Conservation (phyloP, 2,329 filamentous ascomycete genomes). For the Podosphaera leucotricha region DNA sequence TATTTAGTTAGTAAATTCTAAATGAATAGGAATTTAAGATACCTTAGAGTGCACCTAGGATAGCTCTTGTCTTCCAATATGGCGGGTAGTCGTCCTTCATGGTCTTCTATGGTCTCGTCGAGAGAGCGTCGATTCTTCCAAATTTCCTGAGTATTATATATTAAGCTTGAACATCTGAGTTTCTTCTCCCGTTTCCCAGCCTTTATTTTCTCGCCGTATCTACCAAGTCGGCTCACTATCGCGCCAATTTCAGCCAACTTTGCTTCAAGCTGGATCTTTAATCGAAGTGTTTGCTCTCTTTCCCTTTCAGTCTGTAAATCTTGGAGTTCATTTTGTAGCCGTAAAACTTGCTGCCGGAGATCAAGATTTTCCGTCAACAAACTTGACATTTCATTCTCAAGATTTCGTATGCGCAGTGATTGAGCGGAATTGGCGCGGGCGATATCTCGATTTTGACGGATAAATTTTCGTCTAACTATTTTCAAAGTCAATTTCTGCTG, state of each 20-base stretch:
- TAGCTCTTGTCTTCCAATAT: constrained; percentile 48
- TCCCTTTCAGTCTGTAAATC: constrained; percentile 33
- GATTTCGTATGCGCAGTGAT: constrained; percentile 49
- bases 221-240: constrained; percentile 40
- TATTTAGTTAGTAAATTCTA: constrained; percentile 6
- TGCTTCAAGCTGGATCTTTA: constrained; percentile 46
- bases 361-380: constrained; percentile 60
- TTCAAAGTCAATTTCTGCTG: constrained; percentile 2
- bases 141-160: constrained; percentile 26
- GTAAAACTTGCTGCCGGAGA: constrained; percentile 44
- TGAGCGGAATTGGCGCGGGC: constrained; percentile 57
- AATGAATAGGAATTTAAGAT: constrained; percentile 13
- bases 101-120: constrained; percentile 16
- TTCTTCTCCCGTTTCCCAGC: constrained; percentile 18
- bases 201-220: constrained; percentile 29
- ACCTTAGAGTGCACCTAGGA: constrained; percentile 46
- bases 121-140: constrained; percentile 21
- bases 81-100: constrained; percentile 28
- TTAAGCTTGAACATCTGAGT: constrained; percentile 17
- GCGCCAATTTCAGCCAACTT: constrained; percentile 48
- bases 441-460: constrained; percentile 67
- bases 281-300: constrained; percentile 40
- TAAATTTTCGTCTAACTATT: constrained; percentile 52
- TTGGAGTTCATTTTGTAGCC: constrained; percentile 43
- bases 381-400: constrained; percentile 53